phyloP scores from a whole-genome alignment of 2,329 filamentous ascomycete species.

The Phyllosticta citriasiana region DNA sequence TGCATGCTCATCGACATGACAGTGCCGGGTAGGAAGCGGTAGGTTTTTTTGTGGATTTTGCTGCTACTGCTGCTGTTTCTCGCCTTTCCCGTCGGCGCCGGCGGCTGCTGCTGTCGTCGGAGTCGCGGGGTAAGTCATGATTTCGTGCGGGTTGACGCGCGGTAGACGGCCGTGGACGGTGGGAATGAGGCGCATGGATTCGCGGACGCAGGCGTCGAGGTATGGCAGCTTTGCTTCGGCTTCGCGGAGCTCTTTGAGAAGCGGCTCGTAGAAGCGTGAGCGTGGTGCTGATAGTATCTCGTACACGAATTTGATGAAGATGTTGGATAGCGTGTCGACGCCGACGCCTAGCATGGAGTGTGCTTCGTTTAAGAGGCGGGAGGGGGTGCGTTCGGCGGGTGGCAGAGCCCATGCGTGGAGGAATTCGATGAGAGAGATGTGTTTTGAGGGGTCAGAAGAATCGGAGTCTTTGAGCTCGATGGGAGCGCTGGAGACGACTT shows the following conservation, averaged over 20 bases:
- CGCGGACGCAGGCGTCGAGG: constrained; percentile 44
- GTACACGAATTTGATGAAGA: constrained; percentile 11
- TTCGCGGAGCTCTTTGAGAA: constrained; percentile 5
- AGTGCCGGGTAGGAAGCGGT: constrained; percentile 12
- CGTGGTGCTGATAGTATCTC: constrained; percentile 11
- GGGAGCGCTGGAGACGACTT: not conserved
- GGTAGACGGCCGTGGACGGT: constrained; percentile 32
- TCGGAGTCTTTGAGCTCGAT: not conserved
- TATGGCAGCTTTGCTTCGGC: constrained; percentile 34
- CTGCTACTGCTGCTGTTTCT: not conserved
- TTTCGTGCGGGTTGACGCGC: constrained; percentile 16
- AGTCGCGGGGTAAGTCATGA: not conserved
- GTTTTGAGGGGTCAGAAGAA: not conserved
- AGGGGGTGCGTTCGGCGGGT: constrained; percentile 1
- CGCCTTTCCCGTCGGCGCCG: constrained; percentile 10
- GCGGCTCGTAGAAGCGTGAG: not conserved
- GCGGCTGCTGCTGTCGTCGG: constrained; percentile 12
- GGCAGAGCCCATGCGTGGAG: constrained; percentile 4
- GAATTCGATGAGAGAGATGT: not conserved
- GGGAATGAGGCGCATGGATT: constrained; percentile 45
- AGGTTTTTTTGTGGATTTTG: too few species aligned
- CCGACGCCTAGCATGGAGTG: constrained; percentile 13
- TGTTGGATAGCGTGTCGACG: constrained; percentile 12
- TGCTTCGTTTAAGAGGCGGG: constrained; percentile 12
- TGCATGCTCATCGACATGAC: constrained; percentile 12